These are phyloP conservation scores for Wickerhamiella brachini DNA, from an alignment of 805 yeast genomes.

Conservation along the genomic window DNA sequence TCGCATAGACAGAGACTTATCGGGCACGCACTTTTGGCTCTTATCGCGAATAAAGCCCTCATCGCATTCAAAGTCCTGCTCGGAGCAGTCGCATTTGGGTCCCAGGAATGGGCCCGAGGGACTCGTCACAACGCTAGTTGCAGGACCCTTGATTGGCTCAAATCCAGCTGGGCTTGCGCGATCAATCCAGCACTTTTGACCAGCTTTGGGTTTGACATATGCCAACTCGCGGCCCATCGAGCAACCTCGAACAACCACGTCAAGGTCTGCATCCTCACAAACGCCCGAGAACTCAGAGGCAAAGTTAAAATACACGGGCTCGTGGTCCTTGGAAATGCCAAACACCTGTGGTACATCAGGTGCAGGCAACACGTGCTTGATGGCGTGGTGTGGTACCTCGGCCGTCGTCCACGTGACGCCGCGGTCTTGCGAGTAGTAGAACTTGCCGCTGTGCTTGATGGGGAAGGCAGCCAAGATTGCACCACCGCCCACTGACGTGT, in stretches of 20 bases:
- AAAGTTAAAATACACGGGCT: background rate
- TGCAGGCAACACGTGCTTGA: background rate
- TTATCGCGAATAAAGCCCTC: conserved; percentile 1
- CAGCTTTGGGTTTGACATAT: background rate
- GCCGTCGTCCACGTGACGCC: background rate
- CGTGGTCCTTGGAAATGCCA: background rate
- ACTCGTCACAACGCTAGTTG: background rate
- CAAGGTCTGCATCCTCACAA: background rate
- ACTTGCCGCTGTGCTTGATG: background rate
- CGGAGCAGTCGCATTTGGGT: conserved; percentile 24
- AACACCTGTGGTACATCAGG: background rate
- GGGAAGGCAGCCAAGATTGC: background rate
- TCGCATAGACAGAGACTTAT: background rate
- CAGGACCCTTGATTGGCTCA: background rate
- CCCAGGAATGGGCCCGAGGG: background rate
- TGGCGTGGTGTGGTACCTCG: background rate
- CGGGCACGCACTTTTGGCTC: conserved; percentile 1
- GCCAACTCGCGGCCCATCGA: background rate
- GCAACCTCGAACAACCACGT: background rate
- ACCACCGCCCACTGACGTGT: background rate
- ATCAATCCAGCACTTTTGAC: background rate
- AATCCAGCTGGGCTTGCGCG: background rate
- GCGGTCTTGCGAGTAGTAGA: background rate
- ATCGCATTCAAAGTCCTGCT: conserved; percentile 1
- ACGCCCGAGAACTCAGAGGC: background rate